A percentile compares a stretch with the other conserved stretches of the same genome.
These are phyloP conservation scores for Austroboletus niveus DNA, from an alignment of 1,284 basidiomycete genomes.

Conservation along the genomic window DNA sequence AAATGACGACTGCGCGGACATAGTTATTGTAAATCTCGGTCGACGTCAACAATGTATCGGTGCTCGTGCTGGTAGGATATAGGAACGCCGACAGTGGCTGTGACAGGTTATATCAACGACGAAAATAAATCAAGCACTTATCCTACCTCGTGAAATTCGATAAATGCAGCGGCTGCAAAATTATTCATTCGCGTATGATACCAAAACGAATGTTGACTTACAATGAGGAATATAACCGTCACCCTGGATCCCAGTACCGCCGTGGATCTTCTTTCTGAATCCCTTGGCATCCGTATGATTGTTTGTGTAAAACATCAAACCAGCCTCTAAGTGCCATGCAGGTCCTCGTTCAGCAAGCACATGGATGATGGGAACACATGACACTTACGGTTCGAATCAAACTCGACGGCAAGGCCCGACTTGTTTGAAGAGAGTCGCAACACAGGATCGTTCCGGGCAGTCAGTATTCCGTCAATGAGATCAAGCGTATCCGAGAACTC, in stretches of 20 bases:
- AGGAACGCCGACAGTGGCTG: constrained; percentile 52
- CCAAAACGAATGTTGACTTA: constrained; percentile 31
- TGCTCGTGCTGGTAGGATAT: constrained; percentile 43
- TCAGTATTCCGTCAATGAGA: constrained; percentile 48
- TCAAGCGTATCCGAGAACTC: constrained; percentile 38
- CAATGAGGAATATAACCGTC: constrained; percentile 61
- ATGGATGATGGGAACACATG: neutral
- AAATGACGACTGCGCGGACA: constrained; percentile 46
- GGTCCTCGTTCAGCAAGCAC: neutral
- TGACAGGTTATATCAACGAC: neutral
- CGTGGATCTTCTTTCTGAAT: constrained; percentile 70
- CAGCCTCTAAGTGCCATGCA: constrained; percentile 49
- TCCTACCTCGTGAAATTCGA: constrained; percentile 69
- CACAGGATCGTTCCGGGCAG: constrained; percentile 39
- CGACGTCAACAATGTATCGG: constrained; percentile 52
- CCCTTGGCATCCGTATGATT: constrained; percentile 48
- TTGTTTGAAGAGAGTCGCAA: constrained; percentile 54
- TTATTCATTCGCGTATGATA: neutral
- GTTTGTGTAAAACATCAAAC: constrained; percentile 73
- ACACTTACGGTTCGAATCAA: constrained; percentile 66
- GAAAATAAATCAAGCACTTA: neutral
- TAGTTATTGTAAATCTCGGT: constrained; percentile 63
- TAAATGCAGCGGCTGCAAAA: constrained; percentile 58
- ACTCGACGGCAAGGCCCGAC: constrained; percentile 58
- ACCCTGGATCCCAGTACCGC: constrained; percentile 60